Conservation (phyloP, 306 rosid genomes). For the Corylus avellana region DNA sequence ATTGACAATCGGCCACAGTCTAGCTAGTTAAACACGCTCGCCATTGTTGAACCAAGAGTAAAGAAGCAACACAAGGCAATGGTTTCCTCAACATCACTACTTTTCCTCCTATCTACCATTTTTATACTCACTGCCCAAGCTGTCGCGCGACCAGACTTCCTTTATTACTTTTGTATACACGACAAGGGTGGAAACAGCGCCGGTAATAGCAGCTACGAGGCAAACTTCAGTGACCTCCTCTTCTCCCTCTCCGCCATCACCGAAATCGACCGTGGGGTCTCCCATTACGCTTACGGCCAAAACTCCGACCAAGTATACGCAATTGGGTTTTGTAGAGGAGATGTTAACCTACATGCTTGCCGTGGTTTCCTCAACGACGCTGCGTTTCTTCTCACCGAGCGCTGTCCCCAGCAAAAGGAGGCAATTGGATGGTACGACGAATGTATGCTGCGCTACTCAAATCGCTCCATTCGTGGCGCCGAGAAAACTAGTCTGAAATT, state of each 20-base stretch:
- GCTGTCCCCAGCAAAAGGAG: slow-evolving; percentile 31
- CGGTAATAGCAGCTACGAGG: slow-evolving; percentile 21
- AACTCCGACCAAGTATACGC: slow-evolving; percentile 18
- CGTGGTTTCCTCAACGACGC: slow-evolving; percentile 32
- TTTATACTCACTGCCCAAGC: background rate
- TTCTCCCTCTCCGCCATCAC: slow-evolving; percentile 12
- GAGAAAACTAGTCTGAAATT: background rate
- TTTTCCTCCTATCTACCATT: background rate
- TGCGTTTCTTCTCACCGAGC: background rate
- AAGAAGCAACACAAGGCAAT: background rate
- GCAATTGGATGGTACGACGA: slow-evolving; percentile 13
- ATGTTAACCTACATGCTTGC: slow-evolving; percentile 19
- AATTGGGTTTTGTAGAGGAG: slow-evolving; percentile 34
- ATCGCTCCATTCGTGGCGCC: background rate
- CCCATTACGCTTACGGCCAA: slow-evolving; percentile 17
- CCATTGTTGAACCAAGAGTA: too few species aligned
- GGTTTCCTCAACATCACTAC: background rate
- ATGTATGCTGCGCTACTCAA: slow-evolving; percentile 21
- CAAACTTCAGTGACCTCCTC: slow-evolving; percentile 33
- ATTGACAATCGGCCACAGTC: too few species aligned
- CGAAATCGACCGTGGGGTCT: slow-evolving; percentile 19
- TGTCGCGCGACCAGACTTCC: background rate
- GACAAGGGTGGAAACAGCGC: slow-evolving; percentile 22
- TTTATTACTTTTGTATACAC: background rate
- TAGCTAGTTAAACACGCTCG: too few species aligned